Conservation (phyloP, 2,329 filamentous ascomycete genomes). For the Aotearoamyces nothofagi region DNA sequence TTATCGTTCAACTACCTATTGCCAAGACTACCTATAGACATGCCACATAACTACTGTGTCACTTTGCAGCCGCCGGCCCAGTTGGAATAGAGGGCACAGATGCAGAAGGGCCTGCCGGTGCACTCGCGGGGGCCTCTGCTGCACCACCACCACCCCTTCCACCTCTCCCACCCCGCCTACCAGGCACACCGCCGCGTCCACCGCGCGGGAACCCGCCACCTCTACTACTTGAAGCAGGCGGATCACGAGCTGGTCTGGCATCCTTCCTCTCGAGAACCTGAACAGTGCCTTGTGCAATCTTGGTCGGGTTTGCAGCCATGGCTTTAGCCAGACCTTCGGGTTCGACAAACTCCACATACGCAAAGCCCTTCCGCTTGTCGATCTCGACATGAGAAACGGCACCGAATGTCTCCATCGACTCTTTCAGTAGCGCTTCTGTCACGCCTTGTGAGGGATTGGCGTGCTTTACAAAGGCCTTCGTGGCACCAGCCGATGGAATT, state of each 20-base stretch:
- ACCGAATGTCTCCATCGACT: conserved; percentile 62
- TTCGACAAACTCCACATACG: conserved; percentile 78
- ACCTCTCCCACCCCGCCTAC: conserved; percentile 2
- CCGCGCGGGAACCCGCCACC: conserved; percentile 3
- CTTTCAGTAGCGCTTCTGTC: conserved; percentile 64
- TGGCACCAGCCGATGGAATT: conserved; percentile 29
- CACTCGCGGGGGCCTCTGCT: not conserved
- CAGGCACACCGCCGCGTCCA: conserved; percentile 10
- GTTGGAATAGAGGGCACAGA: conserved; percentile 2
- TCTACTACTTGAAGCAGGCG: conserved; percentile 8
- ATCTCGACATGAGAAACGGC: conserved; percentile 71
- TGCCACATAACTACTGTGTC: too few species aligned
- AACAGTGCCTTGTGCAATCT: conserved; percentile 72
- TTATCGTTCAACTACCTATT: too few species aligned
- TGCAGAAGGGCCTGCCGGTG: conserved; percentile 1
- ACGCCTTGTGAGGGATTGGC: conserved; percentile 84
- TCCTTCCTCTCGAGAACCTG: conserved; percentile 75
- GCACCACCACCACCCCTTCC: conserved; percentile 1
- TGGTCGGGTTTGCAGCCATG: conserved; percentile 64
- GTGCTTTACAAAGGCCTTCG: conserved; percentile 65
- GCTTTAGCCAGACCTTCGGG: conserved; percentile 61
- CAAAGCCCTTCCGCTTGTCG: conserved; percentile 88
- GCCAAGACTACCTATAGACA: too few species aligned
- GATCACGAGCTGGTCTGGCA: conserved; percentile 11
- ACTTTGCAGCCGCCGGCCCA: conserved; percentile 2